Conservation (phyloP, 176 grass and related monocot genomes). For the Hyparrhenia diplandra region DNA sequence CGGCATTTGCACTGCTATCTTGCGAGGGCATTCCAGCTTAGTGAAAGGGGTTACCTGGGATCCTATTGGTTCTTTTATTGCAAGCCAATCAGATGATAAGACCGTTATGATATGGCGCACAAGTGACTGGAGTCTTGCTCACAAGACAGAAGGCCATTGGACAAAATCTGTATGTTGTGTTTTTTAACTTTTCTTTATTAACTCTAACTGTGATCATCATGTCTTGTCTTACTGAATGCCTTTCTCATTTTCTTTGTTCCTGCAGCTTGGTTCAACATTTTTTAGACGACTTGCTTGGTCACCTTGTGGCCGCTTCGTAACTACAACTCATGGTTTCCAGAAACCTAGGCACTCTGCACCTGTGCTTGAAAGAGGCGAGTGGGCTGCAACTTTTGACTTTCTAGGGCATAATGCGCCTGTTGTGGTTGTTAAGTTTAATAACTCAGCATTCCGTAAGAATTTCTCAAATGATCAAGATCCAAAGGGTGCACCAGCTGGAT, state of each 20-base stretch:
- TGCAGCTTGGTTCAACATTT: slow-evolving; percentile 96
- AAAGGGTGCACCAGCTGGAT: too few species aligned
- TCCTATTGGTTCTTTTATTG: slow-evolving; percentile 96
- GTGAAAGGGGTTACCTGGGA: slow-evolving; percentile 99
- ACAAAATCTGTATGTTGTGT: slow-evolving; percentile 82
- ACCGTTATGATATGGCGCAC: slow-evolving; percentile 94
- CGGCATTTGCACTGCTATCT: slow-evolving; percentile 85
- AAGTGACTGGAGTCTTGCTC: slow-evolving; percentile 95
- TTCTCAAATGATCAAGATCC: slow-evolving; percentile 46
- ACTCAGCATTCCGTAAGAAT: slow-evolving; percentile 85
- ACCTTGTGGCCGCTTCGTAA: slow-evolving; percentile 93
- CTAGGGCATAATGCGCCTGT: slow-evolving; percentile 90
- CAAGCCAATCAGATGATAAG: slow-evolving; percentile 96
- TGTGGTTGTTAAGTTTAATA: slow-evolving; percentile 94
- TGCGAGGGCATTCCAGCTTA: slow-evolving; percentile 87
- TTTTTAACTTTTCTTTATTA: slow-evolving; percentile 4
- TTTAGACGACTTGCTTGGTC: slow-evolving; percentile 92
- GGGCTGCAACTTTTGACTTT: slow-evolving; percentile 98
- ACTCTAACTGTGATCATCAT: background rate
- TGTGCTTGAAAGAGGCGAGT: slow-evolving; percentile 91
- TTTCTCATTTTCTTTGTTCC: slow-evolving; percentile 30
- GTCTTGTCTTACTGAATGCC: slow-evolving; percentile 3
- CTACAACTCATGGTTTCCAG: slow-evolving; percentile 97
- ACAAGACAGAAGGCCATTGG: slow-evolving; percentile 95
- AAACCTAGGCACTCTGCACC: slow-evolving; percentile 95